Conservation (phyloP, 768 basidiomycete genomes). For the Amanita rubescens region DNA sequence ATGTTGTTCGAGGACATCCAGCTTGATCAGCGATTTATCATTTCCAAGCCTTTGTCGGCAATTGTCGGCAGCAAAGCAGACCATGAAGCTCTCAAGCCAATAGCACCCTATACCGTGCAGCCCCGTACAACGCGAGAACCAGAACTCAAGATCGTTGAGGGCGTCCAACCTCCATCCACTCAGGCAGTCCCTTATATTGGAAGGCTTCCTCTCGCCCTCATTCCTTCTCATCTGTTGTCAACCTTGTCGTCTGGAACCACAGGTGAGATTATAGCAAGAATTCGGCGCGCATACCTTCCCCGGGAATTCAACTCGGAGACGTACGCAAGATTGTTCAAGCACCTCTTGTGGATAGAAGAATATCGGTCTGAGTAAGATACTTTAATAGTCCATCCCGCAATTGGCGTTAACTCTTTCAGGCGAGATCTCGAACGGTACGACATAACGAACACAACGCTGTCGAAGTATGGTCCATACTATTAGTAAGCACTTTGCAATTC, state of each 20-base stretch:
- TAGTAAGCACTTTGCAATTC: slow-evolving; percentile 23
- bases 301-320: neutral
- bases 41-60: slow-evolving; percentile 35
- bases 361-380: slow-evolving; percentile 20
- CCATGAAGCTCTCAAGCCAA: slow-evolving; percentile 38
- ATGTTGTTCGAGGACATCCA: slow-evolving; percentile 42
- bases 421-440: slow-evolving; percentile 32
- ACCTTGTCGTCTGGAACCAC: slow-evolving; percentile 4
- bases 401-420: slow-evolving; percentile 16
- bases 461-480: slow-evolving; percentile 22
- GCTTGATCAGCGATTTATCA: slow-evolving; percentile 38
- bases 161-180: slow-evolving; percentile 3
- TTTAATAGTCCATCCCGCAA: neutral
- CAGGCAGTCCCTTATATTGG: slow-evolving; percentile 5
- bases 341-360: slow-evolving; percentile 15
- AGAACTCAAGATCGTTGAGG: slow-evolving; percentile 6
- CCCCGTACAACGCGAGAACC: slow-evolving; percentile 5
- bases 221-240: slow-evolving; percentile 2
- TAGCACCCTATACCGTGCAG: slow-evolving; percentile 36
- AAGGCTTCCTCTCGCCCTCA: slow-evolving; percentile 2
- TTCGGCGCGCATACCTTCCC: slow-evolving; percentile 7
- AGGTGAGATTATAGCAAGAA: slow-evolving; percentile 5
- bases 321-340: neutral
- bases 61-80: slow-evolving; percentile 40
- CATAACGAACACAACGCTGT: slow-evolving; percentile 28